Evolutionary conservation across 1,139 yeast species (phyloP), one percentile per base, ranked within the genome.

Genomic region (Blastobotrys malaysiensis): DNA sequence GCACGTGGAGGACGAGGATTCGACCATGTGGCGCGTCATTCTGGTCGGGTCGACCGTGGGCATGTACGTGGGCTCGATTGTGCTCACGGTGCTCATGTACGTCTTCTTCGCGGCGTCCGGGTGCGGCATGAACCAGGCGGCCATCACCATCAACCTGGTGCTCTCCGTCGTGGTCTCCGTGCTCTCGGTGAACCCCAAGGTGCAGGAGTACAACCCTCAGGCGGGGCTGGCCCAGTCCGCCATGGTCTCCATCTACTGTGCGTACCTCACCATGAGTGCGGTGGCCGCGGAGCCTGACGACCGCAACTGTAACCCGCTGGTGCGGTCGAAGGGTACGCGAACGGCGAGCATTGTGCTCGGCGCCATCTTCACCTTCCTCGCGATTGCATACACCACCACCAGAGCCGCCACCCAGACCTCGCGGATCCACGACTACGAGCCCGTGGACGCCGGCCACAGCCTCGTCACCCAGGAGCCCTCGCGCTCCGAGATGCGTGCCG

Each of bases 281-380:
- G 96, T 95, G 61, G 87, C 97, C 0, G 84, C 96, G 9, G 99
- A 93, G 69, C 99, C 99, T 0, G 99, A 93, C 70, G 98, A 93
- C 73, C 82, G 79, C 65, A 75, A 76, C 62, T 95, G 99, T 70
- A 95, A 95, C 69, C 99, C 99, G 6, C 76, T 93, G 58, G 83
- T 91, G 18, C 80, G 98, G 61, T 88, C 96, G 2, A 78, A 80
- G 55, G 97, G 97, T 3, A 90, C 99, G 0, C 81, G 98, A 64
- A 90, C 96, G 1, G 84, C 89, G 19, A 86, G 96, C 60, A 84
- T 91, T 53, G 82, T 93, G 0, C 69, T 95, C 52, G 99, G 99
- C 20, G 97, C 98, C 0, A 73, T 90, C 45, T 90, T 95, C 73
- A 95, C 99, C 0, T 89, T 95, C 66, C 77, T 89, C 52, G 97